Evolutionary conservation across 306 rosid species (phyloP).

Genomic region (Malus orientalis): DNA sequence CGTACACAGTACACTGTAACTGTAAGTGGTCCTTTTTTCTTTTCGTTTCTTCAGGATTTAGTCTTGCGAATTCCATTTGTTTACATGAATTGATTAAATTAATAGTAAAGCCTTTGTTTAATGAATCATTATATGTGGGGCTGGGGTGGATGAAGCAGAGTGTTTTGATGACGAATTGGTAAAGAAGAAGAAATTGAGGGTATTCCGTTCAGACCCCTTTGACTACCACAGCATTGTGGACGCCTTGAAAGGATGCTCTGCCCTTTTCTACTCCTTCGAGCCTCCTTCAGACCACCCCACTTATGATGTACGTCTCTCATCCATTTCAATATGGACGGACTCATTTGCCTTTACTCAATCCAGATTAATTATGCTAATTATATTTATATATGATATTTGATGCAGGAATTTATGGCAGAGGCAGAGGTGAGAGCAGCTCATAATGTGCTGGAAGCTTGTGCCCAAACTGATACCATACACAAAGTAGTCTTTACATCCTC

Average conservation of each 20-base stretch:
- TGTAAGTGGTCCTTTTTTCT: background rate
- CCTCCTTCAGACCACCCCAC: conserved; percentile 26
- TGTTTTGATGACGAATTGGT: background rate
- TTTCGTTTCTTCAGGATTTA: background rate
- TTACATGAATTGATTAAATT: too few relatives aligned
- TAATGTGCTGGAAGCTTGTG: conserved; percentile 39
- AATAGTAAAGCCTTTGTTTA: background rate
- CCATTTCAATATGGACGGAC: background rate
- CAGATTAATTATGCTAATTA: background rate
- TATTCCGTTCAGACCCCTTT: conserved; percentile 16
- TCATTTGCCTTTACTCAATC: background rate
- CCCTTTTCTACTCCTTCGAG: conserved; percentile 27
- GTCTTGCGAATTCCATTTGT: background rate
- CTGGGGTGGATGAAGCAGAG: conserved; percentile 1
- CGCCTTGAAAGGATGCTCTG: conserved; percentile 26
- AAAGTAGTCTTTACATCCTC: conserved; percentile 32
- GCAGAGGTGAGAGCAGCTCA: conserved; percentile 38
- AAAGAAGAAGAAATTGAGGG: conserved; percentile 10
- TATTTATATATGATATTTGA: background rate
- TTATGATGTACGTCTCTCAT: conserved; percentile 21
- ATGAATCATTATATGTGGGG: background rate
- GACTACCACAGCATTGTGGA: conserved; percentile 27
- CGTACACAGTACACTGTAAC: background rate
- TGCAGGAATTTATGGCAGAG: conserved; percentile 34
- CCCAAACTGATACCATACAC: conserved; percentile 22